A percentile compares a stretch with the other conserved stretches of the same genome.
Evolutionary conservation across 2,329 filamentous ascomycete genomes (phyloP).

Genomic region (Mycosphaerella arachidis): DNA sequence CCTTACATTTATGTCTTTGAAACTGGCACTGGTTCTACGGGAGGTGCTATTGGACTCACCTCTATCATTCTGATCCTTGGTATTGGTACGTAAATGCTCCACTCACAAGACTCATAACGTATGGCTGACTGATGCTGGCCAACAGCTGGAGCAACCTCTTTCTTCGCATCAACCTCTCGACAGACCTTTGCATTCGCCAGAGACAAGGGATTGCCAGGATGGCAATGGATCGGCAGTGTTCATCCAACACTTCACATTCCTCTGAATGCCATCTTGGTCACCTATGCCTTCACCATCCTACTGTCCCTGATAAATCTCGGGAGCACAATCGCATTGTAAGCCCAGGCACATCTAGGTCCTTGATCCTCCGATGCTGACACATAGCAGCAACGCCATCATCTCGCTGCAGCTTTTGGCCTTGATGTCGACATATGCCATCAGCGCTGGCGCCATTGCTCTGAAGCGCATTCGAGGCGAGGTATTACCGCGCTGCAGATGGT

Average conservation of each 20-base stretch:
- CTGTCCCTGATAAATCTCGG: slow-evolving; percentile 35
- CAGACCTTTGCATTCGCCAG: slow-evolving; percentile 43
- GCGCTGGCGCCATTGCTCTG: slow-evolving; percentile 29
- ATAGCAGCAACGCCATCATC: slow-evolving; percentile 30
- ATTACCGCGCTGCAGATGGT: slow-evolving; percentile 23
- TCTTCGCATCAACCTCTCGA: slow-evolving; percentile 40
- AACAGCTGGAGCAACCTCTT: slow-evolving; percentile 17
- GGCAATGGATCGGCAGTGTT: slow-evolving; percentile 27
- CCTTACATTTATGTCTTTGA: slow-evolving; percentile 28
- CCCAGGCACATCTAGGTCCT: not conserved
- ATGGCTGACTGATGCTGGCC: not conserved
- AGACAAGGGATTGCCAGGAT: slow-evolving; percentile 37
- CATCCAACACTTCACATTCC: slow-evolving; percentile 30
- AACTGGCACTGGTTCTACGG: slow-evolving; percentile 19
- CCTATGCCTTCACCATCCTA: slow-evolving; percentile 28
- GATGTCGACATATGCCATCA: slow-evolving; percentile 34
- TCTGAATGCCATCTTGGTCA: slow-evolving; percentile 32
- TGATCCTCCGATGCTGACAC: not conserved
- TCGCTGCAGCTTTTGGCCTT: slow-evolving; percentile 33
- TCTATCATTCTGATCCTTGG: slow-evolving; percentile 21
- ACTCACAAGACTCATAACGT: not conserved
- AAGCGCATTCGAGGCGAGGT: slow-evolving; percentile 20
- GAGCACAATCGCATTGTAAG: slow-evolving; percentile 30
- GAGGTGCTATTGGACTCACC: slow-evolving; percentile 20
- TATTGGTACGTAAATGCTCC: slow-evolving; percentile 1